Conservation (phyloP, 441 rosid genomes). For the Pelargonium hybrid region DNA sequence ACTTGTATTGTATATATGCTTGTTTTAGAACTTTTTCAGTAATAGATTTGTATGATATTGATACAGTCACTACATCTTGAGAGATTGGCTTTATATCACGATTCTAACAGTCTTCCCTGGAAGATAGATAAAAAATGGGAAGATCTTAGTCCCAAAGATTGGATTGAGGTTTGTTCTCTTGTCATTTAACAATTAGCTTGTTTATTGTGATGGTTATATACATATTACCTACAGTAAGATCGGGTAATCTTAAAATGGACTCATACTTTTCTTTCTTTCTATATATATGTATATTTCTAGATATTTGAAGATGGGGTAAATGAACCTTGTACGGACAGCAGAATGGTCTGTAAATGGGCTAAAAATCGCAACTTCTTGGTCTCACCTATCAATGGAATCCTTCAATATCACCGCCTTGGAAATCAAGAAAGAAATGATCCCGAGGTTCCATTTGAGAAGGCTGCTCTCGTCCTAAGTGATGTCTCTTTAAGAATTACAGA, state of each 20-base stretch:
- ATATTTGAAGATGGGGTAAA: constrained; percentile 95
- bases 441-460: constrained; percentile 90
- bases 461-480: constrained; percentile 63
- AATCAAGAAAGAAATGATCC: constrained; percentile 87
- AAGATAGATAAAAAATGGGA: constrained; percentile 80
- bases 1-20: background rate
- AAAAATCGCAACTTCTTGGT: constrained; percentile 61
- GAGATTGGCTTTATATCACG: constrained; percentile 94
- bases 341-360: constrained; percentile 62
- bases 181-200: constrained; percentile 15
- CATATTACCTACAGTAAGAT: too few species aligned
- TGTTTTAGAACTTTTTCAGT: background rate
- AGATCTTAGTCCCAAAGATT: constrained; percentile 73
- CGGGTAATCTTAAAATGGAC: too few species aligned
- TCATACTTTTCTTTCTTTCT: too few species aligned
- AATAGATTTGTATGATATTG: constrained; percentile 16
- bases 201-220: background rate
- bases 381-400: constrained; percentile 87
- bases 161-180: constrained; percentile 77
- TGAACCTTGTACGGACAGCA: constrained; percentile 34
- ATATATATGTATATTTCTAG: constrained; percentile 25
- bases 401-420: constrained; percentile 93
- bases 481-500: constrained; percentile 75
- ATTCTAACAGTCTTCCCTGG: constrained; percentile 73
- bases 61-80: constrained; percentile 86